These are phyloP conservation scores for Nigrograna mackinnonii DNA, from an alignment of 2,329 filamentous ascomycete genomes.

Conservation along the genomic window DNA sequence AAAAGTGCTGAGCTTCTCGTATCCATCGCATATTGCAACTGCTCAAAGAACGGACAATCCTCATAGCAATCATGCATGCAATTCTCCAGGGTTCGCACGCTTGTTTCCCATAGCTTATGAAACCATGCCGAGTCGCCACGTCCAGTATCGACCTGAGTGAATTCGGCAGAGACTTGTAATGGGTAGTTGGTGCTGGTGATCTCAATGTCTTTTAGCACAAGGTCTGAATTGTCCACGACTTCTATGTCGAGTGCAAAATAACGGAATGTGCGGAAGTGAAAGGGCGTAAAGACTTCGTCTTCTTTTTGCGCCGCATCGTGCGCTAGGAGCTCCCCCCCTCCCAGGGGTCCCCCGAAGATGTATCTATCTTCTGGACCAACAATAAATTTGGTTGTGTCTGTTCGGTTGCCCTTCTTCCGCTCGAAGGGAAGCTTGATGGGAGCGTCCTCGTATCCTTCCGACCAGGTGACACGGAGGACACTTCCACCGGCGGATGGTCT, in stretches of 20 bases:
- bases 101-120: conserved; percentile 22
- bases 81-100: conserved; percentile 35
- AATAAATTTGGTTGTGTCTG: not conserved
- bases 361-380: not conserved
- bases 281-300: not conserved
- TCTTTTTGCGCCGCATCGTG: not conserved
- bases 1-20: conserved; percentile 22
- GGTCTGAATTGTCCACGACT: not conserved
- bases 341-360: not conserved
- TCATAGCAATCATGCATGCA: conserved; percentile 36
- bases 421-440: not conserved
- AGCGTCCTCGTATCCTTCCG: not conserved
- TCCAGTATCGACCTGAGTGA: not conserved
- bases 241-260: not conserved
- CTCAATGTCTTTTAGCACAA: not conserved
- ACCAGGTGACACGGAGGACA: not conserved
- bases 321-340: not conserved
- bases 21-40: conserved; percentile 28
- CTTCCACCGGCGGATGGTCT: not conserved
- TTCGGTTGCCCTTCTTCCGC: not conserved
- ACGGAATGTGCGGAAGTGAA: not conserved
- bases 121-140: not conserved
- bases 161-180: not conserved
- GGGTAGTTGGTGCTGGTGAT: not conserved
- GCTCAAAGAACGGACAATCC: conserved; percentile 33